A percentile compares a stretch with the other conserved stretches of the same genome.
phyloP scores from a whole-genome alignment of 2,329 filamentous ascomycete genomes.

The Clathrospora elynae region DNA sequence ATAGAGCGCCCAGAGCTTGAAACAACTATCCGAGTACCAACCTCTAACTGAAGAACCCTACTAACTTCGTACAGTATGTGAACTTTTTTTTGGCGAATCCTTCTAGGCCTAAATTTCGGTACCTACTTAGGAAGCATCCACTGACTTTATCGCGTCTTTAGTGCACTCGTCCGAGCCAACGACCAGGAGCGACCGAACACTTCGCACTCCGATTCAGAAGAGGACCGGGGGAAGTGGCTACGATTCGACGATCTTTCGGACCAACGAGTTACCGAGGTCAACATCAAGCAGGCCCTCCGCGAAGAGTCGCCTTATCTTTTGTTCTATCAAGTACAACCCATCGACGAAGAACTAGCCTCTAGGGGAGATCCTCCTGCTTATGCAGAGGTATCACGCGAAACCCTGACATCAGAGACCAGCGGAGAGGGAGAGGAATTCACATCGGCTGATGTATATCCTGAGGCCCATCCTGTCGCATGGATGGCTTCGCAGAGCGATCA shows the following conservation, averaged over 20 bases:
- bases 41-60: too few relatives aligned
- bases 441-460: conserved; percentile 18
- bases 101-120: too few relatives aligned
- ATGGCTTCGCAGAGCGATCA: too few relatives aligned
- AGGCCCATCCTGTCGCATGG: conserved; percentile 20
- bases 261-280: conserved; percentile 73
- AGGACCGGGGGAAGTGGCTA: conserved; percentile 68
- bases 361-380: conserved; percentile 51
- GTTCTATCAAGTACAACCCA: conserved; percentile 93
- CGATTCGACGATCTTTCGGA: conserved; percentile 86
- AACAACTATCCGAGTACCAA: too few relatives aligned
- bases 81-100: too few relatives aligned
- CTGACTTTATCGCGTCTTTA: too few relatives aligned
- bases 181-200: conserved; percentile 46
- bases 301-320: conserved; percentile 93
- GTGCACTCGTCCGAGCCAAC: conserved; percentile 78
- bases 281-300: conserved; percentile 77
- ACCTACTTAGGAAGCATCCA: too few relatives aligned
- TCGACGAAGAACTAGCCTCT: conserved; percentile 67
- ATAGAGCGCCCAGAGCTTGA: too few relatives aligned
- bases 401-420: conserved; percentile 28
- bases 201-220: conserved; percentile 52
- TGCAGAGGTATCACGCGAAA: conserved; percentile 45
- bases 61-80: too few relatives aligned
- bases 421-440: conserved; percentile 35